Evolutionary conservation across 2,329 filamentous ascomycete genomes (phyloP).

Genomic region (Helicocarpus griseus): DNA sequence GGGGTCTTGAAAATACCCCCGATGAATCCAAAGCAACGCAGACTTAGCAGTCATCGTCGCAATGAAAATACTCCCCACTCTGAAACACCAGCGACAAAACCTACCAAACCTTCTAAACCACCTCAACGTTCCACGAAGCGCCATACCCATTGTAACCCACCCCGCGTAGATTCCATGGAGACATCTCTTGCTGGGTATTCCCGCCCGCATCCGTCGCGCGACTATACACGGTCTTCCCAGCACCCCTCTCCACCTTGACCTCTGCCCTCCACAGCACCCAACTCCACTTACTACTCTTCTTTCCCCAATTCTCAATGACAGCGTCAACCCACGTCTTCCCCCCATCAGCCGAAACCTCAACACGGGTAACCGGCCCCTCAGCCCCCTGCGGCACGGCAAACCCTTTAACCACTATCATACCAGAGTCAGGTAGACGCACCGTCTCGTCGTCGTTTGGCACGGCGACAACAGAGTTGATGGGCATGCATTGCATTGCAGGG

Average conservation of each 20-base stretch:
- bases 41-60: too few relatives aligned
- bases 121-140: constrained; percentile 37
- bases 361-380: constrained; percentile 43
- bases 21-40: too few relatives aligned
- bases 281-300: constrained; percentile 39
- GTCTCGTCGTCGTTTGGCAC: constrained; percentile 38
- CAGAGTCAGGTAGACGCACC: constrained; percentile 31
- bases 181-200: constrained; percentile 40
- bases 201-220: constrained; percentile 46
- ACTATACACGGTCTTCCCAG: constrained; percentile 40
- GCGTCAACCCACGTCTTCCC: constrained; percentile 44
- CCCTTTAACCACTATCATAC: constrained; percentile 41
- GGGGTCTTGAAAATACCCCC: too few relatives aligned
- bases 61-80: not conserved
- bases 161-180: constrained; percentile 50
- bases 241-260: constrained; percentile 30
- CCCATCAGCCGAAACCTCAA: constrained; percentile 44
- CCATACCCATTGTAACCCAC: constrained; percentile 54
- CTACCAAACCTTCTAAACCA: not conserved
- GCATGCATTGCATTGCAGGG: constrained; percentile 46
- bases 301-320: constrained; percentile 23
- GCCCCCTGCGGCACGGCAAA: constrained; percentile 48
- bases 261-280: constrained; percentile 47
- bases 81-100: not conserved
- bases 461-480: constrained; percentile 46